phyloP scores from a whole-genome alignment of 1,284 basidiomycete species.

The Moniliella sp. region DNA sequence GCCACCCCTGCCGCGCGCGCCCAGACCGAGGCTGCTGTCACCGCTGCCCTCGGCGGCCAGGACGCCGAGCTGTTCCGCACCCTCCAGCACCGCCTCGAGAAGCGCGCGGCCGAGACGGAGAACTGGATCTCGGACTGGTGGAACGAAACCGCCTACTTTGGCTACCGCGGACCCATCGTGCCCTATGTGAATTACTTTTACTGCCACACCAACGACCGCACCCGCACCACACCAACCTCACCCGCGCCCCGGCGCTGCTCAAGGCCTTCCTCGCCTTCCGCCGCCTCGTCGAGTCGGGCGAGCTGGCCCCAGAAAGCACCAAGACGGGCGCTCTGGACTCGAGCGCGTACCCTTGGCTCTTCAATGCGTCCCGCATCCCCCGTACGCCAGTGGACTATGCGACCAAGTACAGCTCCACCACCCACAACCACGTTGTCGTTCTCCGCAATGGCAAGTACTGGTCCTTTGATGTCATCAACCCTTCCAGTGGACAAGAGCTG shows the following conservation, averaged over 20 bases:
- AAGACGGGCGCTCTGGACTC: constrained; percentile 66
- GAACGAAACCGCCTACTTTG: constrained; percentile 62
- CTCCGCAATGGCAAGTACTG: constrained; percentile 78
- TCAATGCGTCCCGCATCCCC: constrained; percentile 75
- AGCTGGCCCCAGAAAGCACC: constrained; percentile 71
- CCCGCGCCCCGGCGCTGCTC: constrained; percentile 21
- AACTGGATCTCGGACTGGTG: constrained; percentile 94
- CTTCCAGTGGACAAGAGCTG: constrained; percentile 45
- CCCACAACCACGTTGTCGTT: constrained; percentile 71
- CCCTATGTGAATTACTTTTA: constrained; percentile 92
- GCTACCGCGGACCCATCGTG: constrained; percentile 57
- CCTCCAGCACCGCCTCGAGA: constrained; percentile 59
- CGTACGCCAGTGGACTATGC: constrained; percentile 62
- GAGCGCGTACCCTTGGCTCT: constrained; percentile 90
- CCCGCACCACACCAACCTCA: constrained; percentile 12
- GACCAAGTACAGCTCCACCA: constrained; percentile 51
- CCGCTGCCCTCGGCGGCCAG: constrained; percentile 44
- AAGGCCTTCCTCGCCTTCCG: constrained; percentile 32
- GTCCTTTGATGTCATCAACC: constrained; percentile 44
- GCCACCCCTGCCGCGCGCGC: constrained; percentile 6
- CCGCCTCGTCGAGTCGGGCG: constrained; percentile 36
- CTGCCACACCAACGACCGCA: constrained; percentile 49
- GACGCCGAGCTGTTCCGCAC: constrained; percentile 48
- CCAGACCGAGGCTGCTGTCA: constrained; percentile 37
- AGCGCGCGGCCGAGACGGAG: constrained; percentile 41